These are phyloP conservation scores for Solanum peruvianum DNA, from an alignment of 257 asterid species.

Conservation along the genomic window DNA sequence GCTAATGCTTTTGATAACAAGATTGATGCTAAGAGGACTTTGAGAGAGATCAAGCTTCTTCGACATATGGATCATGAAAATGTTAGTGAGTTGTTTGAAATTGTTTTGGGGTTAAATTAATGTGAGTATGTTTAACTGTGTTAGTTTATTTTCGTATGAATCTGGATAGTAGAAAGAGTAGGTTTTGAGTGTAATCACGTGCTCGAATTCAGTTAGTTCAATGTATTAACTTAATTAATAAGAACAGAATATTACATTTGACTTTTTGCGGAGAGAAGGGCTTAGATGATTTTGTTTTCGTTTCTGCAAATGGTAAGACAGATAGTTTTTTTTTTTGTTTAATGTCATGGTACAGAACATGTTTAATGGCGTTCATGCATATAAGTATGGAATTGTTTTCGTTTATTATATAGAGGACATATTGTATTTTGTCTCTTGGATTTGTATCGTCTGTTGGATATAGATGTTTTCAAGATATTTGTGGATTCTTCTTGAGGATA, in stretches of 20 bases:
- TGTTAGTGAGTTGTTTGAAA: slow-evolving; percentile 34
- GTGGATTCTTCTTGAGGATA: background rate
- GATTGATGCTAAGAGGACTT: slow-evolving; percentile 95
- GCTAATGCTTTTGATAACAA: slow-evolving; percentile 92
- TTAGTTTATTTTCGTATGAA: background rate
- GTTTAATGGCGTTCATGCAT: background rate
- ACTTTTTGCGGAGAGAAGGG: background rate
- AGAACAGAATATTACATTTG: background rate
- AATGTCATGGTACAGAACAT: background rate
- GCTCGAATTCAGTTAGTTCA: background rate
- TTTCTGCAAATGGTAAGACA: background rate
- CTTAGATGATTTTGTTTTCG: background rate
- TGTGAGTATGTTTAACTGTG: background rate
- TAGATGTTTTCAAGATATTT: background rate
- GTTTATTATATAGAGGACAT: background rate
- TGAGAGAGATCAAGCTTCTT: slow-evolving; percentile 97
- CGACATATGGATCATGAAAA: slow-evolving; percentile 99
- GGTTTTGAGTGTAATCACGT: background rate
- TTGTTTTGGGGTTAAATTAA: background rate
- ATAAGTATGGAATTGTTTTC: background rate
- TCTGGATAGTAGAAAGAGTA: background rate
- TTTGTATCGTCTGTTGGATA: background rate
- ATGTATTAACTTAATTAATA: background rate
- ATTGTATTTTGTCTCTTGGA: background rate
- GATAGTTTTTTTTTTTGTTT: background rate